Base-by-base conservation (phyloP, 208 protist species). In the Sergeia podlipaevii region DNA sequence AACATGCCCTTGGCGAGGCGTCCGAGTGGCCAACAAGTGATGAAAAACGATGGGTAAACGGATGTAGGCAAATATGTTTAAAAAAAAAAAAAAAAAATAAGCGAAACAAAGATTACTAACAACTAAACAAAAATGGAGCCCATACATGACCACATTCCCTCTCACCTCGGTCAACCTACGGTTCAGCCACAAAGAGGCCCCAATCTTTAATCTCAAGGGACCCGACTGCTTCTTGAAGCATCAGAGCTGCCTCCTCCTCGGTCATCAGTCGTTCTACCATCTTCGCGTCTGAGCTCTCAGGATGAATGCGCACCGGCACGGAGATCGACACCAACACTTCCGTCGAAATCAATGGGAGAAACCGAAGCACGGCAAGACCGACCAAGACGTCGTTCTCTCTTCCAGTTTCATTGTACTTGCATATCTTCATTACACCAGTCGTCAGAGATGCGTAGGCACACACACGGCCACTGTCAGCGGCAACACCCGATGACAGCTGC, bases 391-490 rank as follows among this genome's bases (percentile, higher is more conserved):
- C 55, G 34, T 84, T 91, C 54, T 91, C 84, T 28, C 45, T 74
- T 7, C 84, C 84, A 15, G n/a, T 33, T 43, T 91, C 80, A 50
- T 89, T 84, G 46, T 61, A 91, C 72, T 91, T 91, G 28, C 74
- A 70, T n/a, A 91, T 74, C 23, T 51, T 62, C 65, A 88, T 79
- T 20, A 67, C 36, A 5, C 84, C 79, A 24, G 63, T 68, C 4
- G 64, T 52, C 21, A 79, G 18, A 46, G 69, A 79, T 23, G 56
- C 74, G 50, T 83, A 86, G 7, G 63, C 69, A 62, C 72, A 84
- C 18, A 48, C 18, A 23, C 33, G 52, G 3, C 64, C 59, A 27
- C 43, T 60, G 13, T 44, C 13, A 36, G 55, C 45, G n/a, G 47
- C 13, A 1, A 45, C 53, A 4, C 57, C 58, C 2, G 6, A 7